Percentiles rank a stretch among this genome's conserved stretches.
These are phyloP conservation scores for Fusarium dlaminii DNA, from an alignment of 2,329 filamentous ascomycete genomes.

Conservation along the genomic window DNA sequence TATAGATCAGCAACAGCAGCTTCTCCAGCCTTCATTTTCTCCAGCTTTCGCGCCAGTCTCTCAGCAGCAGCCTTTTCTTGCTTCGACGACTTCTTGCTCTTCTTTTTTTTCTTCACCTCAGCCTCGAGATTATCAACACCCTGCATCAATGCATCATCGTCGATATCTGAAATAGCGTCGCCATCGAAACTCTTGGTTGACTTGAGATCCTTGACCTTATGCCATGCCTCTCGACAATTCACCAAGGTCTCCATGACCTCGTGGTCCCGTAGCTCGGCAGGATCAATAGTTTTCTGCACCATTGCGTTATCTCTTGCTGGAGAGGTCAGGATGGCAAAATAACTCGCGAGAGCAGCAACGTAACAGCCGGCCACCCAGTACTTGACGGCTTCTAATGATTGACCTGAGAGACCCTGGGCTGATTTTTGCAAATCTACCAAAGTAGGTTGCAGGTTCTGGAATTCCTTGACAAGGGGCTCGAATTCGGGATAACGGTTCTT, in stretches of 20 bases:
- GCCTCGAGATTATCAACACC: conserved; percentile 31
- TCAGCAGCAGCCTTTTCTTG: conserved; percentile 49
- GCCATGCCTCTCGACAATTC: conserved; percentile 83
- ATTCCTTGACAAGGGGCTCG: conserved; percentile 83
- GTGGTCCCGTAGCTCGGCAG: conserved; percentile 86
- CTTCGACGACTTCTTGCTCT: conserved; percentile 45
- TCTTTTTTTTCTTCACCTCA: conserved; percentile 43
- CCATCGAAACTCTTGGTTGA: conserved; percentile 54
- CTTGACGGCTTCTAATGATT: conserved; percentile 73
- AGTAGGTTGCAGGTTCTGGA: conserved; percentile 74
- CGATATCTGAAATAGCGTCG: conserved; percentile 34
- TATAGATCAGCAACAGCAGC: conserved; percentile 76
- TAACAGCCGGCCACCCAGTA: conserved; percentile 87
- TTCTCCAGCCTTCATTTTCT: conserved; percentile 70
- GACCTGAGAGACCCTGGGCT: conserved; percentile 61
- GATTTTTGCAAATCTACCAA: conserved; percentile 67
- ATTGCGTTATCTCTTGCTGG: conserved; percentile 69
- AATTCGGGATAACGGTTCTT: conserved; percentile 91
- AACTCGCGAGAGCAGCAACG: conserved; percentile 86
- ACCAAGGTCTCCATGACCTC: conserved; percentile 88
- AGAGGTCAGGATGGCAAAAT: conserved; percentile 92
- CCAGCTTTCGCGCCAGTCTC: conserved; percentile 55
- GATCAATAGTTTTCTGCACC: conserved; percentile 69
- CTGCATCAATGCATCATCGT: conserved; percentile 40
- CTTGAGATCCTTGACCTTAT: conserved; percentile 73